Base-by-base conservation (phyloP, 1,284 basidiomycete species). In the Malassezia equina region DNA sequence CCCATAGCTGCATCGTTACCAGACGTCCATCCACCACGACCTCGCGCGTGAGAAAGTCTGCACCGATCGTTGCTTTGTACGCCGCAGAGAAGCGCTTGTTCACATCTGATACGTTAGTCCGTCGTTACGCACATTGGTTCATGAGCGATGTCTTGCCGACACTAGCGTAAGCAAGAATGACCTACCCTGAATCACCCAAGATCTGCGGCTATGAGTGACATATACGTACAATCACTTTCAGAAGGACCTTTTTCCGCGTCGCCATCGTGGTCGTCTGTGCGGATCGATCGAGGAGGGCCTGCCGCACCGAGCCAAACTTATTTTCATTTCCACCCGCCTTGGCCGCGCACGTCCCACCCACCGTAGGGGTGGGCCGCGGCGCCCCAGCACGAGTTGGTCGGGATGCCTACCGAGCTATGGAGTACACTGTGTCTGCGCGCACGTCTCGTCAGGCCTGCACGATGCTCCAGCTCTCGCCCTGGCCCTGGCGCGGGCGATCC, bases 41-140 rank as follows among this genome's bases (percentile, higher is more conserved):
- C 78, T 98, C 94, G 79, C 96, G 91, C 52, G 94, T 99, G 66
- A 99, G 80, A 47, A 75, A 77, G 64, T 78, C 76, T 27, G 77
- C 76, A 21, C 75, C 76, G 58, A 77, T 77, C 34, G 71, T 71
- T 21, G 68, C 73, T 80, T 98, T 98, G 83, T 99, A 98, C 77
- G 96, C 93, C 77, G 93, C 95, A 73, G 88, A 93, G 79, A 98
- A 99, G 63, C 94, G 86, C 79, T 96, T 98, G 84, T 98, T 98
- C 70, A 99, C 94, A 80, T 96, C 69, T 72, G 47, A n/a, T 19
- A 27, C 12, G 25, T 43, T 43, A 3, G 13, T 33, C 19, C 17
- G 59, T n/a, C 29, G 55, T 25, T 23, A 61, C 69, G 55, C 53
- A 73, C 67, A 98, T 80, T 98, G 94, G 80, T 96, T 98, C 94